A percentile compares a stretch with the other conserved stretches of the same genome.
Conservation (phyloP, 2,329 filamentous ascomycete species). For the Neoscytalidium dimidiatum region DNA sequence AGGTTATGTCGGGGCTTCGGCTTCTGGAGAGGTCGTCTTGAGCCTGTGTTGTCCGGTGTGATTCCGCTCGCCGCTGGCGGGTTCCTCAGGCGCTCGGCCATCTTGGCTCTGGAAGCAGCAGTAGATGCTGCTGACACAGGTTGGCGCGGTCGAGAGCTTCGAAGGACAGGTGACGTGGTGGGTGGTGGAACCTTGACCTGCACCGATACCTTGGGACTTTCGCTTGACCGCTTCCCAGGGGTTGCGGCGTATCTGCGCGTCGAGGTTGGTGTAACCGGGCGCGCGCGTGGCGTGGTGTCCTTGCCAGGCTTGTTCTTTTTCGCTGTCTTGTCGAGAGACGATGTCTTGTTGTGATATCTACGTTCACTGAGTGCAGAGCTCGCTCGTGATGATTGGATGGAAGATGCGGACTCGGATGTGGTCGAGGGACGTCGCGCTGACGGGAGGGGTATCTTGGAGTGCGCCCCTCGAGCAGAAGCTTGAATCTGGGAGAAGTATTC, state of each 20-base stretch:
- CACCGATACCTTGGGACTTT: conserved; percentile 15
- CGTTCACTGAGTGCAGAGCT: conserved; percentile 23
- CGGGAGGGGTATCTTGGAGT: conserved; percentile 18
- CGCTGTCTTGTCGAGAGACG: conserved; percentile 24
- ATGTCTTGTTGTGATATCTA: conserved; percentile 30
- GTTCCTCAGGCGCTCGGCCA: conserved; percentile 11
- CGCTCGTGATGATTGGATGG: conserved; percentile 35
- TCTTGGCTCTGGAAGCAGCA: conserved; percentile 22
- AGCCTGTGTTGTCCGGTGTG: background rate
- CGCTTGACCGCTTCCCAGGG: conserved; percentile 1
- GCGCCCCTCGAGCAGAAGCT: conserved; percentile 8
- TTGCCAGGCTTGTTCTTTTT: conserved; percentile 10
- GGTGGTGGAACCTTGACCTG: conserved; percentile 22
- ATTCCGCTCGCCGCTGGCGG: conserved; percentile 2
- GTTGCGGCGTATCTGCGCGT: conserved; percentile 31
- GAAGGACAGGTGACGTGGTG: conserved; percentile 25
- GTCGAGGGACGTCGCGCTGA: conserved; percentile 29
- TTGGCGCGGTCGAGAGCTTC: conserved; percentile 24
- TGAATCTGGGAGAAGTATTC: conserved; percentile 17
- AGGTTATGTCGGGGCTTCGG: conserved; percentile 7
- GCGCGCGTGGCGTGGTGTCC: conserved; percentile 21
- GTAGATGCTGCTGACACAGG: conserved; percentile 24
- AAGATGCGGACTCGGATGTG: conserved; percentile 38
- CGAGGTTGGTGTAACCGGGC: conserved; percentile 25
- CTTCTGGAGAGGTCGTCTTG: conserved; percentile 6